These are phyloP conservation scores for Arthrobotrys entomopaga DNA, from an alignment of 2,329 filamentous ascomycete species.

Conservation along the genomic window DNA sequence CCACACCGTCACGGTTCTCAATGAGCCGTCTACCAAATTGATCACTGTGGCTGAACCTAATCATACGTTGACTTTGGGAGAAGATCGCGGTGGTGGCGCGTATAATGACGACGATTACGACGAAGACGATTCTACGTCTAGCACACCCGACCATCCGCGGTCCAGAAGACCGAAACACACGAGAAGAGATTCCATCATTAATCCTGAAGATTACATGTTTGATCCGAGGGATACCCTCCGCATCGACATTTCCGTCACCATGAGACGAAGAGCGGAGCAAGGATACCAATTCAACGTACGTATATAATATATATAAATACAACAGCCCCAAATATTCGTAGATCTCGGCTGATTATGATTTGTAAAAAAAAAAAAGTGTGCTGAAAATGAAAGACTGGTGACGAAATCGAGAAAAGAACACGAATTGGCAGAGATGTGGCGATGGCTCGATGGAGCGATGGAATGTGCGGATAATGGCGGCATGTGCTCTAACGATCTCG, in stretches of 20 bases:
- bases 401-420: constrained; percentile 49
- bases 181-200: constrained; percentile 39
- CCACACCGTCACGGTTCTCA: constrained; percentile 30
- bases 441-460: constrained; percentile 72
- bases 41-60: constrained; percentile 53
- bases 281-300: constrained; percentile 58
- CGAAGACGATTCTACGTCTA: constrained; percentile 36
- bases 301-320: constrained; percentile 59
- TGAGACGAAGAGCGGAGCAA: constrained; percentile 57
- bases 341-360: not conserved
- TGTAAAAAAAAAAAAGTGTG: constrained; percentile 31
- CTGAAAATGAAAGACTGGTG: constrained; percentile 50
- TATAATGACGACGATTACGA: constrained; percentile 53
- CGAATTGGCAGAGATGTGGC: constrained; percentile 82
- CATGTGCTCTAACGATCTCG: constrained; percentile 75
- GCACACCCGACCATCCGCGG: constrained; percentile 33
- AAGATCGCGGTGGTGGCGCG: constrained; percentile 21
- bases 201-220: constrained; percentile 58
- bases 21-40: constrained; percentile 50
- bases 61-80: constrained; percentile 32
- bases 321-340: constrained; percentile 61
- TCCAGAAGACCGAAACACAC: not conserved
- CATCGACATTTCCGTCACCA: constrained; percentile 59
- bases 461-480: constrained; percentile 72
- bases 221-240: constrained; percentile 57